Evolutionary conservation across 139 green algal genomes (phyloP), one percentile per base, ranked within the genome.

Genomic region (Trebouxia sp.): DNA sequence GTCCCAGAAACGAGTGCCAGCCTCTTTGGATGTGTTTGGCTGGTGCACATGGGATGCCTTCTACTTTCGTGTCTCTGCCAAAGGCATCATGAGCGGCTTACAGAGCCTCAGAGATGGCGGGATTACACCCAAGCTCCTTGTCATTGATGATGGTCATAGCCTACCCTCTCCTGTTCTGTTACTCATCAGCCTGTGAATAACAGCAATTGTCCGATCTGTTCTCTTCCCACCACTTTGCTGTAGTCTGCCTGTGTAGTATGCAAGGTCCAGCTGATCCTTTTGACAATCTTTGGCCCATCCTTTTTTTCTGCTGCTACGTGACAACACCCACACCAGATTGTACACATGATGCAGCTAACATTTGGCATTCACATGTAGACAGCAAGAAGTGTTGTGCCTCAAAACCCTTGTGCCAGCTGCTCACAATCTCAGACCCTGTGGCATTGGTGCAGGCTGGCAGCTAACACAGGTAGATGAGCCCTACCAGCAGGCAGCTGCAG

Each of bases 21-120:
- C 83, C 50, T 92, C 88, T 12, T 66, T 98, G 42, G 94, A 99
- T 76, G 86, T 90, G 20, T 99, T 99, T 90, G 96, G 95, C 30
- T 98, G 94, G 94, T 96, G 88, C 86, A 90, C 87, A 53, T 98
- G 95, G 95, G 96, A 99, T 83, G 94, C 96, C 11, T 99, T 99
- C 83, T 99, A 98, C 90, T 92, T 82, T 26, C 85, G 85, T 3
- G 96, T 99, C 10, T 95, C 88, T 41, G 66, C 90, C 88, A 9
- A 85, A 82, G 81, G 85, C 50, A 74, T 91, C 11, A 22, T 89
- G 24, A 77, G 94, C 42, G 96, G 96, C 0, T 81, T 99, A 38
- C n/a, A 41, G 22, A 87, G 80, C 56, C 65, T 97, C 67, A 41
- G 37, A 20, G 76, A 81, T 0, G 91, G 89, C 8, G 89, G 90